Percentiles rank a stretch among this genome's conserved stretches.
Conservation (phyloP, 2,329 filamentous ascomycete species). For the Colletotrichum plurivorum region DNA sequence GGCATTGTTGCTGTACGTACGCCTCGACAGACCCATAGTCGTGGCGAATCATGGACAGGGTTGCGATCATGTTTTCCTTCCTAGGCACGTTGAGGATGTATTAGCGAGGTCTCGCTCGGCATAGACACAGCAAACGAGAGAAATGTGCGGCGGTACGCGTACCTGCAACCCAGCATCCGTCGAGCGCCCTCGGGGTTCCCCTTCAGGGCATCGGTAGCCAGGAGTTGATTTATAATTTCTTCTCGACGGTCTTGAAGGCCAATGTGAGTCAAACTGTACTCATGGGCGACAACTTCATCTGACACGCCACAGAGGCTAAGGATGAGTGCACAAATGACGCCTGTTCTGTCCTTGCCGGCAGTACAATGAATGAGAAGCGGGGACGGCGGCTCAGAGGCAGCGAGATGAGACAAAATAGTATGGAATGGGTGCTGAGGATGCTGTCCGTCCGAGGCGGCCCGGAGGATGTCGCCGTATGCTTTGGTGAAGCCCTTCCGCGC, state of each 20-base stretch:
- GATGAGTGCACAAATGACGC: conserved; percentile 77
- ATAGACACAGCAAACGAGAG: neutral
- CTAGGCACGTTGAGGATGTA: conserved; percentile 44
- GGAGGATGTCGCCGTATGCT: conserved; percentile 75
- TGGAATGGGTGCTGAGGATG: conserved; percentile 57
- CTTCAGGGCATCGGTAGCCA: conserved; percentile 64
- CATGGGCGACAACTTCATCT: conserved; percentile 71
- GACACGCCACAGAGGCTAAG: conserved; percentile 74
- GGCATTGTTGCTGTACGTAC: conserved; percentile 73
- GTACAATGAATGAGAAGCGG: conserved; percentile 81
- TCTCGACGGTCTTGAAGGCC: conserved; percentile 70
- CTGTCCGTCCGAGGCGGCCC: conserved; percentile 57
- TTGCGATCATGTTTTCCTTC: conserved; percentile 64
- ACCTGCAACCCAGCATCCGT: conserved; percentile 61
- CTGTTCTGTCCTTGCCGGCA: conserved; percentile 84
- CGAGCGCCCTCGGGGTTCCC: conserved; percentile 60
- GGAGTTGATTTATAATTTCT: conserved; percentile 64
- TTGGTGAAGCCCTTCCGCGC: conserved; percentile 67
- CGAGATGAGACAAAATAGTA: conserved; percentile 69
- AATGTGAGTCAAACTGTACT: conserved; percentile 77
- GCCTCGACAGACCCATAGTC: conserved; percentile 75
- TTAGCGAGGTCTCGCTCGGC: neutral
- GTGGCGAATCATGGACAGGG: conserved; percentile 67
- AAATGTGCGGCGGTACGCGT: conserved; percentile 40
- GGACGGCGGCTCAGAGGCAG: conserved; percentile 52